Percentiles rank a stretch among this genome's conserved stretches.
Conservation (phyloP, 352 stramenopile species). For the Lagenidium sp. region DNA sequence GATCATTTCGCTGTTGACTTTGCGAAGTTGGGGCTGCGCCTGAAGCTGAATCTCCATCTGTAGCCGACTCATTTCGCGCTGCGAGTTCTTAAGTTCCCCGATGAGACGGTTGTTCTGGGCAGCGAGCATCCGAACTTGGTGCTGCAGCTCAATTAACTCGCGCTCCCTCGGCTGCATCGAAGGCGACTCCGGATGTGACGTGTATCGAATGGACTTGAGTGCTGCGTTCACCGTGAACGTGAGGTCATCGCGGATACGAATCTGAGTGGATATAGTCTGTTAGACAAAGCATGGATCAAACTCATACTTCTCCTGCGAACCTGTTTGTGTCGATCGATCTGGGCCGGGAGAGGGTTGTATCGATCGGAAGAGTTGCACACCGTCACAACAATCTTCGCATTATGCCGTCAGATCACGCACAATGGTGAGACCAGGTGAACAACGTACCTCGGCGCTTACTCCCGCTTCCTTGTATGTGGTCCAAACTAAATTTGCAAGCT, state of each 20-base stretch:
- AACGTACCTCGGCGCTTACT: constrained; percentile 50
- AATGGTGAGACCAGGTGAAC: no score
- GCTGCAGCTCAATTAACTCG: constrained; percentile 35
- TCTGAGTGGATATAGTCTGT: constrained; percentile 18
- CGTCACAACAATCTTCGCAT: constrained; percentile 38
- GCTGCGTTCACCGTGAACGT: constrained; percentile 71
- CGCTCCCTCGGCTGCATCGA: constrained; percentile 18
- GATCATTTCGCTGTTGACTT: constrained; percentile 20
- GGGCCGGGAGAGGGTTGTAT: constrained; percentile 32
- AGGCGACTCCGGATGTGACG: constrained; percentile 17
- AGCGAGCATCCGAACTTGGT: constrained; percentile 50
- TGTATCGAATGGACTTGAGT: constrained; percentile 61
- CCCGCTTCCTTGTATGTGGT: constrained; percentile 38
- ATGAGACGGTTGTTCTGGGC: constrained; percentile 54
- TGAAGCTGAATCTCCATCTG: constrained; percentile 44
- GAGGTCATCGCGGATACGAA: constrained; percentile 65
- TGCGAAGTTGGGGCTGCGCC: constrained; percentile 31
- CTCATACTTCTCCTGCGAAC: constrained; percentile 16
- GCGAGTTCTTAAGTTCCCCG: constrained; percentile 33
- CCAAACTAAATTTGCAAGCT: constrained; percentile 61
- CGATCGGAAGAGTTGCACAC: constrained; percentile 42
- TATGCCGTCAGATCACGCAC: no score
- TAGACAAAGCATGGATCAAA: not conserved
- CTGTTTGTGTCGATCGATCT: constrained; percentile 69
- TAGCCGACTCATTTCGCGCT: constrained; percentile 44